Conservation (phyloP, 305 asterid genomes). For the Rubia balearica region DNA sequence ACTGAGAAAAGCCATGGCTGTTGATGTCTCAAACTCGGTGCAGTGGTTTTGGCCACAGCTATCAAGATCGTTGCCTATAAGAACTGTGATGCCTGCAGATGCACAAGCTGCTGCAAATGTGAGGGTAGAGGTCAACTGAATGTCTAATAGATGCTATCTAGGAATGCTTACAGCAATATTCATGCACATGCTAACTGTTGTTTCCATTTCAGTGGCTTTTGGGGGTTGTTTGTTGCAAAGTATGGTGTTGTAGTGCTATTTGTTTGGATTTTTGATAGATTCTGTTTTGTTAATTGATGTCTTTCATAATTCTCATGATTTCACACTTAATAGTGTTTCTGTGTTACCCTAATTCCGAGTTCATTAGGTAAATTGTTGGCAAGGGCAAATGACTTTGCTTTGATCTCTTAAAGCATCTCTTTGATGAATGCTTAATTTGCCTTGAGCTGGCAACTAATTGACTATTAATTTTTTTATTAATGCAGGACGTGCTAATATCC, state of each 20-base stretch:
- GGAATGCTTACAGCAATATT: not conserved
- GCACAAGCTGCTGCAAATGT: constrained; percentile 51
- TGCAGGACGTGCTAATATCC: not conserved
- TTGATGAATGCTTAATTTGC: not conserved
- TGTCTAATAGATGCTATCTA: constrained; percentile 2
- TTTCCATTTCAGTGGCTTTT: not conserved
- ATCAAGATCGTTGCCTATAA: constrained; percentile 43
- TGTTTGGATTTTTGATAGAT: not conserved
- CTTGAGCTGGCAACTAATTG: not conserved
- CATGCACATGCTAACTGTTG: not conserved
- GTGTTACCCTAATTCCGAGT: not conserved
- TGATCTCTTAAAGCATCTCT: not conserved
- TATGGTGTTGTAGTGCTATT: not conserved
- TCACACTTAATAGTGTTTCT: not conserved
- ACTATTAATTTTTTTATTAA: not conserved
- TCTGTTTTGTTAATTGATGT: not conserved
- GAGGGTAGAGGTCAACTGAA: constrained; percentile 15
- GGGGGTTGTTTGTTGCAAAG: not conserved
- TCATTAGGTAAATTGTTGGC: not conserved
- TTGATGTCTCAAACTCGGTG: constrained; percentile 43
- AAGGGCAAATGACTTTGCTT: not conserved
- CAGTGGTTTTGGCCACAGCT: constrained; percentile 41
- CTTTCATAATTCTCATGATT: not conserved
- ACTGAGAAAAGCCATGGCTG: constrained; percentile 48
- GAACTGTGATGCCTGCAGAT: constrained; percentile 50